Conservation (phyloP, 805 yeast species). For the Candida piceae region DNA sequence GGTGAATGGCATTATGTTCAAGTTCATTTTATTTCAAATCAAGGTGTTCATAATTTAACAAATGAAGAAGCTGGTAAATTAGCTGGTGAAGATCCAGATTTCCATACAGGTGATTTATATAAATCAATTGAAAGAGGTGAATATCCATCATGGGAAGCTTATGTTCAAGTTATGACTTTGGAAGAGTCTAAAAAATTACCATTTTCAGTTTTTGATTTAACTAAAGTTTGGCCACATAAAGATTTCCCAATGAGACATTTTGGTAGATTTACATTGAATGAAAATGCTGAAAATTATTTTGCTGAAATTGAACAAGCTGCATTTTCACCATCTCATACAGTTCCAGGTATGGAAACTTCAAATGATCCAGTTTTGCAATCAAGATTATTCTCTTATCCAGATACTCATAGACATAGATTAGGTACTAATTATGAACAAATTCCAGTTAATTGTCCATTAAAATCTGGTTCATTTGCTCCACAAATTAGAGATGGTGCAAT, state of each 20-base stretch:
- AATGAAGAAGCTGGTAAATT: slow-evolving; percentile 65
- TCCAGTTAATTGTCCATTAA: slow-evolving; percentile 85
- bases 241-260: slow-evolving; percentile 83
- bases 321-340: slow-evolving; percentile 79
- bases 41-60: slow-evolving; percentile 42
- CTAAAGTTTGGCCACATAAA: slow-evolving; percentile 88
- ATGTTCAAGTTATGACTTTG: slow-evolving; percentile 81
- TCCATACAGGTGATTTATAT: slow-evolving; percentile 74
- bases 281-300: slow-evolving; percentile 81
- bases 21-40: slow-evolving; percentile 67
- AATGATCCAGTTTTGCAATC: slow-evolving; percentile 84
- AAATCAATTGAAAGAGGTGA: slow-evolving; percentile 74
- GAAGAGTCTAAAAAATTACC: slow-evolving; percentile 70
- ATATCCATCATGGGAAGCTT: slow-evolving; percentile 78
- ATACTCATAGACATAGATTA: slow-evolving; percentile 79
- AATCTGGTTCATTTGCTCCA: slow-evolving; percentile 53
- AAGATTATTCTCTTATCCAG: slow-evolving; percentile 77
- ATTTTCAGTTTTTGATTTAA: slow-evolving; percentile 83
- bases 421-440: slow-evolving; percentile 75
- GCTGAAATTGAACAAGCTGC: slow-evolving; percentile 88
- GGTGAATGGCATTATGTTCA: slow-evolving; percentile 79
- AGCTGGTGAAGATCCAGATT: slow-evolving; percentile 78
- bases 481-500: slow-evolving; percentile 80
- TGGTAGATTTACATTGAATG: slow-evolving; percentile 74
- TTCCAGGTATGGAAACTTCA: slow-evolving; percentile 76